Evolutionary conservation across 805 yeast genomes (phyloP).

Genomic region (Sporopachydermia quercuum): DNA sequence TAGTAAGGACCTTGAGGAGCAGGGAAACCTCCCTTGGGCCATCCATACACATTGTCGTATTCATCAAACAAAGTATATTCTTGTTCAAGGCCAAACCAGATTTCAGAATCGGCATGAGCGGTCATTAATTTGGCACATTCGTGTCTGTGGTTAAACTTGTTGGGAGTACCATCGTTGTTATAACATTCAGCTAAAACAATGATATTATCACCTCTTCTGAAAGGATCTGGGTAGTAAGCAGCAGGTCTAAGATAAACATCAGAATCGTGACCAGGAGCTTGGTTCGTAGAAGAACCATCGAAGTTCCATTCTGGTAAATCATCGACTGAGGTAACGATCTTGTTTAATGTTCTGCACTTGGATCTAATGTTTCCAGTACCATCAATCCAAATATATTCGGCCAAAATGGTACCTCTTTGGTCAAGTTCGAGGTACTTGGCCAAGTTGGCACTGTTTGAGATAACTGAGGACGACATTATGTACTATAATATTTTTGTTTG

Average conservation of each 20-base stretch:
- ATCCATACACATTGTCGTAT: slow-evolving; percentile 80
- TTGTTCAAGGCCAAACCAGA: slow-evolving; percentile 98
- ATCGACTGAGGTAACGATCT: slow-evolving; percentile 54
- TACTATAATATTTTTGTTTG: too few species aligned
- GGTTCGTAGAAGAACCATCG: slow-evolving; percentile 97
- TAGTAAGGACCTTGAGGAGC: slow-evolving; percentile 99
- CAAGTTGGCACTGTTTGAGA: slow-evolving; percentile 57
- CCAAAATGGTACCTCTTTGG: slow-evolving; percentile 77
- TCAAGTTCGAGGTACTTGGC: slow-evolving; percentile 71
- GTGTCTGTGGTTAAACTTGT: slow-evolving; percentile 96
- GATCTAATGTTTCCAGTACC: slow-evolving; percentile 84
- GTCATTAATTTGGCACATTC: slow-evolving; percentile 91
- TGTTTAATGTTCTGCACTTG: slow-evolving; percentile 75
- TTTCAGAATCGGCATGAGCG: slow-evolving; percentile 70
- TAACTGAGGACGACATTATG: slow-evolving; percentile 9
- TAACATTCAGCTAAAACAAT: slow-evolving; percentile 92
- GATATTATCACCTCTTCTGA: slow-evolving; percentile 95
- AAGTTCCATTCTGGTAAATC: slow-evolving; percentile 99
- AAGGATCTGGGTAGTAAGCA: slow-evolving; percentile 89
- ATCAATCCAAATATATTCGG: slow-evolving; percentile 98
- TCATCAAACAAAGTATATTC: slow-evolving; percentile 95
- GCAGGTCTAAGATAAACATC: slow-evolving; percentile 94
- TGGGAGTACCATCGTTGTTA: slow-evolving; percentile 98
- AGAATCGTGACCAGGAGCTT: slow-evolving; percentile 96
- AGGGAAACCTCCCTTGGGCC: slow-evolving; percentile 99